A percentile compares a stretch with the other conserved stretches of the same genome.
These are phyloP conservation scores for Fusarium marasasianum DNA, from an alignment of 2,329 filamentous ascomycete species.

Conservation along the genomic window DNA sequence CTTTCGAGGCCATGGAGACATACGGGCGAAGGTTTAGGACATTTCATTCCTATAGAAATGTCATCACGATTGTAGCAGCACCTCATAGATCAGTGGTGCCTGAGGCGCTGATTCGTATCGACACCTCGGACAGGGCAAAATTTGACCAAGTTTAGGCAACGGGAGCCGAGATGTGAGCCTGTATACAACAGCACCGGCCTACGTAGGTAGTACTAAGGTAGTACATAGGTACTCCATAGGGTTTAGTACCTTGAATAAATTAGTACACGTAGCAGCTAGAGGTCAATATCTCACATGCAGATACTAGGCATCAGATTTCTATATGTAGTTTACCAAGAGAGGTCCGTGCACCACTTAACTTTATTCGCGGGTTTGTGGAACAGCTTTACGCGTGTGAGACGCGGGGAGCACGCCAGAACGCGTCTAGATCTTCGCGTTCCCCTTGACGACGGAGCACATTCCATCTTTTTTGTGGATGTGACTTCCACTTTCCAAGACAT, in stretches of 20 bases:
- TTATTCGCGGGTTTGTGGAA: background rate
- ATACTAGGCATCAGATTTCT: background rate
- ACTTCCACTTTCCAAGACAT: conserved; percentile 24
- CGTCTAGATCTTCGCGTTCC: conserved; percentile 24
- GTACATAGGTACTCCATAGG: background rate
- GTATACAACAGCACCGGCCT: background rate
- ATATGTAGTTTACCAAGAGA: background rate
- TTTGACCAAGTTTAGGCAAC: background rate
- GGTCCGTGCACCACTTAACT: conserved; percentile 1
- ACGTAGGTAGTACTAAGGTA: background rate
- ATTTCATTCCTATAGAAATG: background rate
- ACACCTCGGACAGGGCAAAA: background rate
- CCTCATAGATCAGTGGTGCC: background rate
- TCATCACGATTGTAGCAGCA: background rate
- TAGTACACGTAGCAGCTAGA: background rate
- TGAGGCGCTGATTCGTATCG: background rate
- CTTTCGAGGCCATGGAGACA: conserved; percentile 2
- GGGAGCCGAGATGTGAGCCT: conserved; percentile 22
- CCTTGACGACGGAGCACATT: conserved; percentile 33
- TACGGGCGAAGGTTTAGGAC: background rate
- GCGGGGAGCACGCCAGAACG: background rate
- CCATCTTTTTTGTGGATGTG: conserved; percentile 8
- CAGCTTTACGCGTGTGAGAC: conserved; percentile 20
- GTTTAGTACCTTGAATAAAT: background rate
- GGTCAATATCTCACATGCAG: background rate